Base-by-base conservation (phyloP, 306 rosid species). In the Oemleria cerasiformis region DNA sequence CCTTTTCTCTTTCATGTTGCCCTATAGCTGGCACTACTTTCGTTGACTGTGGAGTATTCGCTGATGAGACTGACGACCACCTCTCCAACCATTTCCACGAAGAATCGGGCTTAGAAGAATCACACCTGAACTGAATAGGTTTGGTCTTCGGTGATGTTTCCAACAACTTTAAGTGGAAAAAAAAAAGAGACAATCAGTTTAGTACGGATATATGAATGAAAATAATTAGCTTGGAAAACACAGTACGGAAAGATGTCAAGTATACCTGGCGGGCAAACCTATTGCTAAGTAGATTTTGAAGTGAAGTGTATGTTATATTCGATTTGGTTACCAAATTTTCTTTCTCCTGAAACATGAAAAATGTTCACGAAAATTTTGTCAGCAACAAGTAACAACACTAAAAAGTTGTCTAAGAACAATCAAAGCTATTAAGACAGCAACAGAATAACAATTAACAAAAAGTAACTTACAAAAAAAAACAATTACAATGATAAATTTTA, bases 1-100 rank as follows among this genome's bases (percentile, higher is more conserved):
- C 86, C 34, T 73, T 75, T 74, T 63, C 81, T 73, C 69, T 69
- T 16, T 77, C 86, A 59, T 64, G 73, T 68, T 89, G 79, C 50
- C 84, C 88, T 49, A 81, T 17, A 64, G 25, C 15, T 56, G 71
- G 12, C 66, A 62, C 81, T 43, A 67, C 63, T 38, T 84, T 72
- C 47, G 75, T 75, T 36, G 73, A 34, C 75, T 85, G 86, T 13
- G 65, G 80, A 74, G 68, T 44, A 75, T 81, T 85, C 63, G 48
- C 65, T 12, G 90, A 70, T 64, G 92, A 78, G 45, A 81, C 88
- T 68, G 92, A 68, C 87, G 87, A 88, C 99, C 99, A 95, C 72
- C 92, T 90, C 87, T 95, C 99, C 88, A 95, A 75, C 99, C 99
- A 95, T 71, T 81, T 85, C 99, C 97, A 95, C 65, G 93, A 92